Evolutionary conservation across 495 filamentous ascomycete genomes (phyloP), one percentile per base, ranked within the genome.

Genomic region (Aspergillus coremiiformis): DNA sequence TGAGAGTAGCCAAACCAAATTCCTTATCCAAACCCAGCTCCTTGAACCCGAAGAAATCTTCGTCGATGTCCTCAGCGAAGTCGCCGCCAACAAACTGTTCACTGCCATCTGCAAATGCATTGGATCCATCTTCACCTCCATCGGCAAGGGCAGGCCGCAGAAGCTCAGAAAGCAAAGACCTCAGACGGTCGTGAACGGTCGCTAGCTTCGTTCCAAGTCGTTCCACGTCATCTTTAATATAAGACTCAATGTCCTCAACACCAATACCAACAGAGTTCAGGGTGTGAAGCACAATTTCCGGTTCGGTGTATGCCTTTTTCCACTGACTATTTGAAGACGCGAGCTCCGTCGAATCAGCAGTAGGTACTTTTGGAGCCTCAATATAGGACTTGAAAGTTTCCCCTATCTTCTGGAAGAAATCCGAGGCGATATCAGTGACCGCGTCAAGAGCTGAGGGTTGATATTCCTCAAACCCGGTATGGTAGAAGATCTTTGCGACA

Each of bases 41-140:
- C 66, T 91, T 92, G 79, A 99, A 96, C 9, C 93, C 93, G 57
- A 99, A 97, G 78, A 96, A 99, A 71, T 99, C 93, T 69, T 96
- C 93, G 52, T 89, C 91, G 26, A 97, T 85, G 59, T 97, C 93
- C 69, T 95, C 93, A 1, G 93, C 93, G 65, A 96, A 99, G 63
- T 97, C 92, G 45, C 93, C 93, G 32, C 87, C 87, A 46, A 96
- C 82, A 59, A 99, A 99, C 66, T 97, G 92, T 56, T 99, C 93
- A 60, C 90, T 95, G 52, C 91, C 92, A 61, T 99, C 93, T 52
- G 90, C 84, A 71, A 99, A 99, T 1, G 90, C 87, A 52, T 83
- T 85, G 5, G 84, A 88, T 17, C 94, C 93, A 63, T 97, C 94
- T 26, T 84, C 83, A 43, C 85, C 84, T 29, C 73, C 82, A 61